phyloP scores from a whole-genome alignment of 768 basidiomycete species.

The Hygrophorus pudorinus region DNA sequence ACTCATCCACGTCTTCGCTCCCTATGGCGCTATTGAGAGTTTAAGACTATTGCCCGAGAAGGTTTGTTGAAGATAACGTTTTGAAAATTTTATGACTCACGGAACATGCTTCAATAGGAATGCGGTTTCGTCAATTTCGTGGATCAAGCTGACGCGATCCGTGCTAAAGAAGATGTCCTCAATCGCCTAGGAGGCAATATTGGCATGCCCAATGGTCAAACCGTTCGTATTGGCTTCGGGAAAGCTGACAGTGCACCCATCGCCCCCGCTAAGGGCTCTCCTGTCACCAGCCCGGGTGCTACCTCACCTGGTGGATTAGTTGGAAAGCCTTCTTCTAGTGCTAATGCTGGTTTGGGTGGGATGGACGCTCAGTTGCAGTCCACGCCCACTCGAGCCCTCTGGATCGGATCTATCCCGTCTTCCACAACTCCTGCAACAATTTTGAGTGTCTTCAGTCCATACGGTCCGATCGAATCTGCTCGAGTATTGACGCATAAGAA shows the following conservation, averaged over 20 bases:
- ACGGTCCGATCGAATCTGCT: conserved; percentile 95
- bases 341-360: conserved; percentile 47
- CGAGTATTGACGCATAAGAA: conserved; percentile 96
- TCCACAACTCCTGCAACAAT: conserved; percentile 93
- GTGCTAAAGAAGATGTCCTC: conserved; percentile 95
- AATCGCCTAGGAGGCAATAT: conserved; percentile 93
- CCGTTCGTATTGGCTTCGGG: conserved; percentile 95
- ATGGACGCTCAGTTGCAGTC: conserved; percentile 85
- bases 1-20: conserved; percentile 90
- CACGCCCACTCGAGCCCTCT: conserved; percentile 88
- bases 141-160: conserved; percentile 89
- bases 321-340: conserved; percentile 31
- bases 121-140: conserved; percentile 99
- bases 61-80: conserved; percentile 33
- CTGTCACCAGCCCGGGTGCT: conserved; percentile 42
- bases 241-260: conserved; percentile 96
- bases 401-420: conserved; percentile 96
- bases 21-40: conserved; percentile 96
- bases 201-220: conserved; percentile 89
- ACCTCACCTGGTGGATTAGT: conserved; percentile 47
- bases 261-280: conserved; percentile 71
- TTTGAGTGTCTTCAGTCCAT: conserved; percentile 92
- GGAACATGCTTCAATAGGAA: conserved; percentile 42
- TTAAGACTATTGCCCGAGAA: conserved; percentile 93
- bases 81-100: conserved; percentile 5